Evolutionary conservation across 106 monocot species (phyloP).

Genomic region (Dendrobium catenatum): DNA sequence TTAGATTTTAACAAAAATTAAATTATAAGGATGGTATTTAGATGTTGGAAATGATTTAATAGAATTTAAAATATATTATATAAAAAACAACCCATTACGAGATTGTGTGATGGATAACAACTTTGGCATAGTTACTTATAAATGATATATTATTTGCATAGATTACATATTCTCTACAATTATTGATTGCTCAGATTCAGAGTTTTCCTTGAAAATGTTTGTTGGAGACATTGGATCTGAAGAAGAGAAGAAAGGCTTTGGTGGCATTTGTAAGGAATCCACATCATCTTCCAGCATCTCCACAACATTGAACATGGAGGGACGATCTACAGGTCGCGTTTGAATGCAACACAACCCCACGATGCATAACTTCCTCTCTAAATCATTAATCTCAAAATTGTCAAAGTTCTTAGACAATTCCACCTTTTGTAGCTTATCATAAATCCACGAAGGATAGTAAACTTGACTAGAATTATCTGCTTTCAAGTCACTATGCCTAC

Average conservation of each 20-base stretch:
- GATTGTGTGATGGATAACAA: no score
- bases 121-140: no score
- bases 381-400: not conserved
- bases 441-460: not conserved
- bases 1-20: no score
- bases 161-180: no score
- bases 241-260: conserved; percentile 7
- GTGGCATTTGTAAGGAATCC: not conserved
- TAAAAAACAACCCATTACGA: no score
- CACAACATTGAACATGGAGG: conserved; percentile 1
- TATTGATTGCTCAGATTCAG: no score
- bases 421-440: not conserved
- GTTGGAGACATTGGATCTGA: not conserved
- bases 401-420: not conserved
- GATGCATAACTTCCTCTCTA: no score
- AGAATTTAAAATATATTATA: no score
- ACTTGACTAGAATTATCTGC: not conserved
- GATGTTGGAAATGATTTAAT: no score
- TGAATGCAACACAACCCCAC: not conserved
- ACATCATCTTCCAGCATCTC: not conserved
- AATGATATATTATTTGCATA: no score
- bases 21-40: no score
- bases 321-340: not conserved
- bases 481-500: not conserved
- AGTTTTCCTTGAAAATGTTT: not conserved